Evolutionary conservation across 2,329 filamentous ascomycete genomes (phyloP), one percentile per base, ranked within the genome.

Genomic region (Colletotrichum melonis): DNA sequence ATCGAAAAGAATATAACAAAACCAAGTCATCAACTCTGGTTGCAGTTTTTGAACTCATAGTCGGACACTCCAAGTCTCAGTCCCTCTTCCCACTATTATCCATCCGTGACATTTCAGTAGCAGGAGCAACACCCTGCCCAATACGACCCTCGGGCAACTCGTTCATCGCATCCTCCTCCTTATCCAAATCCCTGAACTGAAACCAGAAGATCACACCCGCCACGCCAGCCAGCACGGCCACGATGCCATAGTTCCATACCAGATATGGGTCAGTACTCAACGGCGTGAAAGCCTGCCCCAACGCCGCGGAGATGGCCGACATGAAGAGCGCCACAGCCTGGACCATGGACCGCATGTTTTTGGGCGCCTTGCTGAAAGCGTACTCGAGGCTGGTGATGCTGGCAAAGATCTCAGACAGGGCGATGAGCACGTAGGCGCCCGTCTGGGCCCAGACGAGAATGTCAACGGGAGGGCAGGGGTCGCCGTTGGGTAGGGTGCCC

Each of bases 271-370:
- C 92, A 7, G 78, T 78, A 35, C 84, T 80, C 22, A 86, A 80
- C 30, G 79, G 78, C 22, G 80, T 79, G 30, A 86, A 81, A 11
- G 84, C 92, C 82, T 94, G 91, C 0, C 91, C 91, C 28, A 95
- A 84, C 52, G 92, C 92, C 54, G 91, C 86, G 7, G 91, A 90
- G 78, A 95, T 89, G 60, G 92, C 92, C 49, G 88, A 90, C 84
- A 90, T 92, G 83, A 94, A 92, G 64, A 94, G 88, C 62, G 89
- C 89, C 67, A 94, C 86, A 11, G 90, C 89, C 76, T 88, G 87
- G n/a, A 95, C 91, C 68, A 94, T 87, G 30, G 91, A 92, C 6
- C 92, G 88, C 93, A 95, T 95, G 83, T 94, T 94, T 79, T 88
- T 88, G 9, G 93, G 93, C 0, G 92, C 92, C 81, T 94, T 94